phyloP scores from a whole-genome alignment of 768 basidiomycete species.

The Rhizopogon vesiculosus region DNA sequence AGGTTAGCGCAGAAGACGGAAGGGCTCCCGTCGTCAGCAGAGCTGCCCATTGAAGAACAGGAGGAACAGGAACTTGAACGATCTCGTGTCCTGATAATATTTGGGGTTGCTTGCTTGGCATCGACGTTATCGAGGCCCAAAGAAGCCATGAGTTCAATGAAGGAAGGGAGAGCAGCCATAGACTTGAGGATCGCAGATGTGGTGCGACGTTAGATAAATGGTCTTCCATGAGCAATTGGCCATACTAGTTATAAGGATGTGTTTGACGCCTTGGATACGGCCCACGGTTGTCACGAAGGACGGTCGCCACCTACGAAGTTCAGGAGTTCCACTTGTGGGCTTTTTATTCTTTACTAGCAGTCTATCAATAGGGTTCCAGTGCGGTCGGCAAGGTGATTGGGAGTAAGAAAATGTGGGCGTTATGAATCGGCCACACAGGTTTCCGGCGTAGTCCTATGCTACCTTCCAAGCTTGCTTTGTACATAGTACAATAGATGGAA shows the following conservation, averaged over 20 bases:
- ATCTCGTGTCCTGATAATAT: slow-evolving; percentile 19
- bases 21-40: slow-evolving; percentile 25
- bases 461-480: not conserved
- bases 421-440: not conserved
- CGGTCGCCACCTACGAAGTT: slow-evolving; percentile 26
- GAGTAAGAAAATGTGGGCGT: slow-evolving; percentile 3
- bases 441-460: not conserved
- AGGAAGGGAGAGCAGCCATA: slow-evolving; percentile 79
- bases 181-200: slow-evolving; percentile 26
- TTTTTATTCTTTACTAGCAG: slow-evolving; percentile 18
- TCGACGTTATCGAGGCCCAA: slow-evolving; percentile 61
- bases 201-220: slow-evolving; percentile 13
- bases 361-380: slow-evolving; percentile 41
- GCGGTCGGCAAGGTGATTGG: slow-evolving; percentile 62
- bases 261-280: slow-evolving; percentile 26
- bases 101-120: slow-evolving; percentile 26
- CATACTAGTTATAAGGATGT: slow-evolving; percentile 21
- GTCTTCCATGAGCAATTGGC: slow-evolving; percentile 13
- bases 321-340: slow-evolving; percentile 17
- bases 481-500: not conserved
- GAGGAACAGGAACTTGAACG: slow-evolving; percentile 43
- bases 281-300: slow-evolving; percentile 32
- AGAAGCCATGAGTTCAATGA: slow-evolving; percentile 83
- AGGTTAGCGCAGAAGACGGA: slow-evolving; percentile 33
- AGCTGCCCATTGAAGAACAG: slow-evolving; percentile 37